Percentiles rank a stretch among this genome's conserved stretches.
These are phyloP conservation scores for Komagataella phaffii DNA, from an alignment of 805 yeast genomes.

Conservation along the genomic window DNA sequence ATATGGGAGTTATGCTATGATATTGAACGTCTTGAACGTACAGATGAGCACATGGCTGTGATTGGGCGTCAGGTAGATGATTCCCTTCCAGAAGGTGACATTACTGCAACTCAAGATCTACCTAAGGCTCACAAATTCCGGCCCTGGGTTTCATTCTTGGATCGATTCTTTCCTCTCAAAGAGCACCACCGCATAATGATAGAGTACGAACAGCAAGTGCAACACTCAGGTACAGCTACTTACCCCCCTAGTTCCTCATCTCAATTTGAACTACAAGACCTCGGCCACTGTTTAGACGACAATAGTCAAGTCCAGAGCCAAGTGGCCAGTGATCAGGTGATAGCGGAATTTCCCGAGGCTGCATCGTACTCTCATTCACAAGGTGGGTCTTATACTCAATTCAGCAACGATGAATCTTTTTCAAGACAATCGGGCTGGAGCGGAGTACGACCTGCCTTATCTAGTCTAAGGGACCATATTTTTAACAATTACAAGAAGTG, in stretches of 20 bases:
- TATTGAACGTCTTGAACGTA: constrained; percentile 34
- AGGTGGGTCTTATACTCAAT: not conserved
- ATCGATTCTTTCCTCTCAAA: not conserved
- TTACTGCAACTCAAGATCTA: not conserved
- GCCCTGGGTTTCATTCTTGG: not conserved
- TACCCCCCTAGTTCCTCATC: not conserved
- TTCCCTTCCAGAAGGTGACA: constrained; percentile 16
- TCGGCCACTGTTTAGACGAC: not conserved
- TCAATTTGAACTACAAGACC: not conserved
- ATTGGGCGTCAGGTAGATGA: constrained; percentile 49
- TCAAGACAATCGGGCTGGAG: not conserved
- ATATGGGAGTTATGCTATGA: constrained; percentile 59
- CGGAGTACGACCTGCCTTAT: not conserved
- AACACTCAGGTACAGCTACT: not conserved
- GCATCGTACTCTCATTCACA: not conserved
- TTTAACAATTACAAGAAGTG: not conserved
- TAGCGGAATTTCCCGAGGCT: not conserved
- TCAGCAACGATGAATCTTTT: not conserved
- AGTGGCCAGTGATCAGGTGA: not conserved
- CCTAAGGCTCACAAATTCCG: not conserved
- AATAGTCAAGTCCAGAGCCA: not conserved
- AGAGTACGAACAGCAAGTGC: not conserved
- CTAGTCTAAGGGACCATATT: not conserved
- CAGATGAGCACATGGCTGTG: constrained; percentile 39
- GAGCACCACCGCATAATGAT: not conserved